Conservation (phyloP, 2,329 filamentous ascomycete genomes). For the Endoconidiophora polonica region DNA sequence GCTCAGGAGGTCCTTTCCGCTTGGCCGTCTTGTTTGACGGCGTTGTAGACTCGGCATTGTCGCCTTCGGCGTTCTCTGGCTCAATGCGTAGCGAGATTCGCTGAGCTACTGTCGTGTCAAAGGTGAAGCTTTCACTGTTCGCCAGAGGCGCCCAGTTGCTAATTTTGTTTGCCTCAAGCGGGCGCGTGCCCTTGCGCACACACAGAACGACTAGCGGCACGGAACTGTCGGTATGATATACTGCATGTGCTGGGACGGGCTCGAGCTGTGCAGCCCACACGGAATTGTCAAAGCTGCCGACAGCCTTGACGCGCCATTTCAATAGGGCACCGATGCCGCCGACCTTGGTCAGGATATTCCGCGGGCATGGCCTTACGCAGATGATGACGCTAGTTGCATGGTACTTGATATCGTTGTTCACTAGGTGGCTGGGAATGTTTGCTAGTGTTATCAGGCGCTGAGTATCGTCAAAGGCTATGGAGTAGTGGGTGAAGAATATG, state of each 20-base stretch:
- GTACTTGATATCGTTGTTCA: conserved; percentile 57
- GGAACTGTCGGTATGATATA: conserved; percentile 63
- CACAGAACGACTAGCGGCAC: conserved; percentile 71
- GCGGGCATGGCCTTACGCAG: conserved; percentile 56
- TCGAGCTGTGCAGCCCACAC: conserved; percentile 75
- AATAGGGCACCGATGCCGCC: conserved; percentile 75
- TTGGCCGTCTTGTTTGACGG: conserved; percentile 43
- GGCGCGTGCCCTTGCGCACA: conserved; percentile 55
- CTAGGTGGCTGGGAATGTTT: conserved; percentile 41
- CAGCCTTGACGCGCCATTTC: conserved; percentile 67
- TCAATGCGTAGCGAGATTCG: conserved; percentile 73
- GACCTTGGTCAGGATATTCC: conserved; percentile 60
- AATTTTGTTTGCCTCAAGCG: conserved; percentile 67
- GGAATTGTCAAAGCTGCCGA: conserved; percentile 57
- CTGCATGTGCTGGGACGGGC: conserved; percentile 50
- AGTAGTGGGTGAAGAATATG: conserved; percentile 84
- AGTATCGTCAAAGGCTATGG: conserved; percentile 57
- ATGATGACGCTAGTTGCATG: conserved; percentile 89
- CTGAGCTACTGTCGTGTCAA: conserved; percentile 74
- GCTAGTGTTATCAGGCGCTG: conserved; percentile 57
- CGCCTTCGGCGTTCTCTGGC: conserved; percentile 43
- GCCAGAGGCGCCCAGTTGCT: conserved; percentile 67
- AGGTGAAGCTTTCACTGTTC: conserved; percentile 52
- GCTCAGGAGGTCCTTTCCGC: conserved; percentile 15
- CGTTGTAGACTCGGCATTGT: conserved; percentile 45